Base-by-base conservation (phyloP, 2,329 filamentous ascomycete species). In the Pseudocercospora crystallina region DNA sequence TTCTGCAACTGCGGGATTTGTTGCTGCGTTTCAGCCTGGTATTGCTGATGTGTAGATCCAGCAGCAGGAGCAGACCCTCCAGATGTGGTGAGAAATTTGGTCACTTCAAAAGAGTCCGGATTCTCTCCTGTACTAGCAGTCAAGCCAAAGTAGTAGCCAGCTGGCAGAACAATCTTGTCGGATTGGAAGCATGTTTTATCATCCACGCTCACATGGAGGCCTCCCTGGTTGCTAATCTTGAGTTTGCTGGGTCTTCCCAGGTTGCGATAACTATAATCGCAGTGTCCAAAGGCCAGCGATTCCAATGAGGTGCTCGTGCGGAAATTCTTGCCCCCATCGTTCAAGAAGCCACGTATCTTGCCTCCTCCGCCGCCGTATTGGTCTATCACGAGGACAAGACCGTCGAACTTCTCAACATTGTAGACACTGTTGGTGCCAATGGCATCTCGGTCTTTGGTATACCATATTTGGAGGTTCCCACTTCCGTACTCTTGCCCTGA, bases 401-500 rank as follows among this genome's bases (percentile, higher is more conserved):
- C 94, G 63, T 97, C 92, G 64, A 96, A 99, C 61, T 82, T 83
- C 47, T 83, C 83, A 8, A 86, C 86, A 0, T 87, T 94, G 73
- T 96, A 96, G 61, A 96, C 83, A 71, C 89, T 95, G 58, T 82
- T 80, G 17, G 84, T 80, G 48, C 84, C 85, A 48, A 95, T 76
- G 29, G 77, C 76, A 53, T 78, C 72, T 60, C 81, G 74, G 53
- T 88, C 80, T 61, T 83, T 84, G 45, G 82, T 85, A 65, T 95
- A 89, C 94, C 94, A 99, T 64, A 99, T 79, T 71, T 97, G 92
- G 61, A 99, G 76, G 72, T 95, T 96, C 42, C 94, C 94, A 51
- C 86, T 84, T 43, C 85, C 90, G 61, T 89, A 79, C 67, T 97
- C 94, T 57, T 87, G 86, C 7, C 94, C 94, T 54, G 83, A 89